Evolutionary conservation across 108 stramenopile species (phyloP), one percentile per base, ranked within the genome.

Genomic region (Conticribra guillardii): DNA sequence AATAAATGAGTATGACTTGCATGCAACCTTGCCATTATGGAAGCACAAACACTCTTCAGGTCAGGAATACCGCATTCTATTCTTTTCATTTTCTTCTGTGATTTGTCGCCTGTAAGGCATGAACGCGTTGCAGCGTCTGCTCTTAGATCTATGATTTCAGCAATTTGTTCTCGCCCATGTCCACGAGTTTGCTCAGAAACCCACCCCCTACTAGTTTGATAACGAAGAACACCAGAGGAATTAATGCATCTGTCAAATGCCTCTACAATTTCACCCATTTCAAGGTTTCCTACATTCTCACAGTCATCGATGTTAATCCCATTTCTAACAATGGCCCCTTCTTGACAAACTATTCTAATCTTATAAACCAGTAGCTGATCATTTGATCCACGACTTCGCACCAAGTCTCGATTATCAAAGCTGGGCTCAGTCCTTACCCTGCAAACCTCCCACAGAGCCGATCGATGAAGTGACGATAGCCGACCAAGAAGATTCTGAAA

Each of bases 221-320:
- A 98, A 19, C 97, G 82, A 47, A 96, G 56, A 18, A 97, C 89
- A 28, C 96, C 97, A n/a, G 86, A 92, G 3, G 88, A 81, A 64
- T 94, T 97, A 47, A 91, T 83, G 64, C 91, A 91, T 63, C 96
- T 87, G 61, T 96, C 94, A 60, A 63, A 87, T 5, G 89, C 94
- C 52, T 83, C 83, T 1, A 89, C 69, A 24, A 92, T 82, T 73
- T 92, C 90, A 19, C 94, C 89, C 89, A 95, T 92, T 67, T 96
- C 94, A 67, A 91, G 76, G 54, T 65, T 91, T 11, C 91, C 93
- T 22, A 95, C 88, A 64, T 80, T 90, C 17, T 84, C 91, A 64
- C 91, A 93, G 8, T 81, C 84, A 77, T 97, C 96, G 53, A 97
- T 97, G 47, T 95, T 92, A 23, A 93, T 93, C 0, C 96, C 96